Conservation (phyloP, 495 filamentous ascomycete species). For the Aspergillus incahuasiensis region DNA sequence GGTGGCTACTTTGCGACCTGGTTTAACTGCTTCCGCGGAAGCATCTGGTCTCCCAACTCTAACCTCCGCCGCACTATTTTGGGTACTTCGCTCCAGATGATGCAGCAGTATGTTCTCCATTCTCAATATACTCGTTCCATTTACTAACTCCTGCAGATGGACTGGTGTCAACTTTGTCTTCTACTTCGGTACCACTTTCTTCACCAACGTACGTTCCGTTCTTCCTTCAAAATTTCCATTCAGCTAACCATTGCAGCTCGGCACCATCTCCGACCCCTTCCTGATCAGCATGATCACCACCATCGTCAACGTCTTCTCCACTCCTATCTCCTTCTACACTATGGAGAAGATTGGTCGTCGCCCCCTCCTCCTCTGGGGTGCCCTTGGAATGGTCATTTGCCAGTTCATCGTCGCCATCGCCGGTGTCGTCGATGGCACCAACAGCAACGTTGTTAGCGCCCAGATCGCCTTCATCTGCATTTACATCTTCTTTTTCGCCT, state of each 20-base stretch:
- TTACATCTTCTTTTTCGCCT: constrained; percentile 73
- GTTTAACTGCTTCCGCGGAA: constrained; percentile 65
- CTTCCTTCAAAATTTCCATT: background rate
- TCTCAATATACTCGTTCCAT: background rate
- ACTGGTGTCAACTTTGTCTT: constrained; percentile 92
- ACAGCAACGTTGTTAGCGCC: constrained; percentile 53
- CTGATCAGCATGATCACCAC: constrained; percentile 76
- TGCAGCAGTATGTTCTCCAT: constrained; percentile 56
- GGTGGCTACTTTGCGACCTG: constrained; percentile 55
- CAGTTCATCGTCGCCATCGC: constrained; percentile 83
- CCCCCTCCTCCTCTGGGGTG: constrained; percentile 74
- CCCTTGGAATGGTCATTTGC: constrained; percentile 73
- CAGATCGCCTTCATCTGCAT: constrained; percentile 74
- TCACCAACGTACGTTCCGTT: constrained; percentile 38
- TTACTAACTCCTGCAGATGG: constrained; percentile 31
- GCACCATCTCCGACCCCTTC: constrained; percentile 69
- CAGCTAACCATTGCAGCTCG: constrained; percentile 35
- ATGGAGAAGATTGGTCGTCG: constrained; percentile 82
- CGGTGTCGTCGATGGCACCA: constrained; percentile 53
- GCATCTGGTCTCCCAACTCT: constrained; percentile 53
- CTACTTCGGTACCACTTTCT: constrained; percentile 83
- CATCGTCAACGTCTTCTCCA: constrained; percentile 79
- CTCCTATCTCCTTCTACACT: constrained; percentile 74
- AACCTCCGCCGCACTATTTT: constrained; percentile 72
- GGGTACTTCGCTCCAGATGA: constrained; percentile 73